Conservation (phyloP, 2,329 filamentous ascomycete species). For the Cytospora mali region DNA sequence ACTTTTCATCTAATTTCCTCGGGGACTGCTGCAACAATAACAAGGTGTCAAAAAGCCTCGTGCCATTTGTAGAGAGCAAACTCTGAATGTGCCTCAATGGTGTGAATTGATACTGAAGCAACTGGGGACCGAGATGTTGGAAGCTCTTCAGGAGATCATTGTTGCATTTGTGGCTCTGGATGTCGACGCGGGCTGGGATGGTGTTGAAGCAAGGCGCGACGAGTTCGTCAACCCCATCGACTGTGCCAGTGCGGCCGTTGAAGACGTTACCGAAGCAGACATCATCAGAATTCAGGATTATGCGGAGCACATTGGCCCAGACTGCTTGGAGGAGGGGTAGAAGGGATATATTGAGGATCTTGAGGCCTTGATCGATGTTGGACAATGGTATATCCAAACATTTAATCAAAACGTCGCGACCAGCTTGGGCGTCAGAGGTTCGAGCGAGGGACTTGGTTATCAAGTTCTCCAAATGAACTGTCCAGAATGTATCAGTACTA, state of each 20-base stretch:
- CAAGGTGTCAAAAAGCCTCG: constrained; percentile 75
- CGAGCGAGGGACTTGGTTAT: constrained; percentile 34
- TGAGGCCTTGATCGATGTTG: constrained; percentile 52
- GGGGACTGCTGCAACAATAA: constrained; percentile 73
- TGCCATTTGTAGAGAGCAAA: constrained; percentile 44
- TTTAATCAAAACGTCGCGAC: constrained; percentile 29
- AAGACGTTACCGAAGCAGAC: constrained; percentile 88
- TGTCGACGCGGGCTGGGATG: constrained; percentile 66
- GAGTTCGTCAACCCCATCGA: constrained; percentile 69
- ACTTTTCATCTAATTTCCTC: constrained; percentile 54
- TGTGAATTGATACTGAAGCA: constrained; percentile 72
- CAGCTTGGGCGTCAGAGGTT: neutral
- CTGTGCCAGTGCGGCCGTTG: constrained; percentile 70
- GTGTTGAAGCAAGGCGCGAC: constrained; percentile 96
- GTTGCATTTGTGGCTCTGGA: constrained; percentile 53
- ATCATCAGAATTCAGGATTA: constrained; percentile 60
- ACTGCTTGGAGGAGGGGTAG: constrained; percentile 70
- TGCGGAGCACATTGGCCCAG: constrained; percentile 68
- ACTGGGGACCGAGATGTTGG: constrained; percentile 62
- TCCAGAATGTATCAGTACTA: constrained; percentile 68
- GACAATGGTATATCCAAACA: constrained; percentile 43
- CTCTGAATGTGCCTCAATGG: constrained; percentile 72
- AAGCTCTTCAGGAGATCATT: constrained; percentile 60
- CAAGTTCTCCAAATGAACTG: constrained; percentile 54
- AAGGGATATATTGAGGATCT: constrained; percentile 60